Percentiles rank a stretch among this genome's conserved stretches.
Conservation (phyloP, 179 eudicot genomes). For the Vitellaria paradoxa region DNA sequence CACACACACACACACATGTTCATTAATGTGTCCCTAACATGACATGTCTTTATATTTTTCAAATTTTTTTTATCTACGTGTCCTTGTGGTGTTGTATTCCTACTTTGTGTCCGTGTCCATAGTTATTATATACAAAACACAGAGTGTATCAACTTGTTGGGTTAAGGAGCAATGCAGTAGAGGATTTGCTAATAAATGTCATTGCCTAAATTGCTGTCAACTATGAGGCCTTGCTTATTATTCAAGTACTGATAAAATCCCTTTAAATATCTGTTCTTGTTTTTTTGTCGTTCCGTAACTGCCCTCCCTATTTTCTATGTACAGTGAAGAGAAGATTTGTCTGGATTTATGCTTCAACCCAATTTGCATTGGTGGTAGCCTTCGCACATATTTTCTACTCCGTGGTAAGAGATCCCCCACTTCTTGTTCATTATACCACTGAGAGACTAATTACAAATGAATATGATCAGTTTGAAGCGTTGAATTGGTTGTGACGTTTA, state of each 20-base stretch:
- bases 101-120: too few relatives aligned
- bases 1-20: too few relatives aligned
- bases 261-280: background rate
- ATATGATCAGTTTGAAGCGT: background rate
- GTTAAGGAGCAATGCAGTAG: background rate
- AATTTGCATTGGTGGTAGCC: constrained; percentile 68
- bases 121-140: background rate
- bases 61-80: too few relatives aligned
- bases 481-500: background rate
- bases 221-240: background rate
- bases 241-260: constrained; percentile 4
- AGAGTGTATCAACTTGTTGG: background rate
- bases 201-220: background rate
- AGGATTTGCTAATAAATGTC: background rate
- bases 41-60: too few relatives aligned
- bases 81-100: too few relatives aligned
- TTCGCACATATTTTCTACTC: constrained; percentile 72
- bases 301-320: constrained; percentile 7
- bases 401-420: constrained; percentile 47
- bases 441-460: background rate
- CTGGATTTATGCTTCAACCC: constrained; percentile 80
- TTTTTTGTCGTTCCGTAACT: background rate
- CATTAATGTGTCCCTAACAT: too few relatives aligned
- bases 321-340: constrained; percentile 73
- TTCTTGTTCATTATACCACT: too few relatives aligned